A percentile compares a stretch with the other conserved stretches of the same genome.
Conservation (phyloP, 345 rosid species). For the Citrus maxima region DNA sequence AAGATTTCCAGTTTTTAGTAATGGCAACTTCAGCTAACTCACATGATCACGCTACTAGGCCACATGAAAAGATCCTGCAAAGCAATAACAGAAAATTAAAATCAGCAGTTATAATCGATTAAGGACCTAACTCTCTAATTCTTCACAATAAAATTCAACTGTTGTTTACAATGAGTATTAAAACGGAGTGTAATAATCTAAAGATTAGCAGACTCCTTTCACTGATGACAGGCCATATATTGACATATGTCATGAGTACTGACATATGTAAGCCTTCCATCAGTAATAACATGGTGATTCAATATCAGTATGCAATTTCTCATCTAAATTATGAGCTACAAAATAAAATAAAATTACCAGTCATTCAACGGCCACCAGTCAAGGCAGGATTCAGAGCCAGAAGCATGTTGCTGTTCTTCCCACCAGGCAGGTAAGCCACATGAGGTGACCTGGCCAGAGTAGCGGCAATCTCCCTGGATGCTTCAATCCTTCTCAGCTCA, state of each 20-base stretch:
- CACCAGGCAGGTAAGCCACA: constrained; percentile 87
- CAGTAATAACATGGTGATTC: neutral
- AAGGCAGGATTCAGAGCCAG: constrained; percentile 57
- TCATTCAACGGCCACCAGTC: constrained; percentile 33
- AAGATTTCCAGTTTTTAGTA: neutral
- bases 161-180: neutral
- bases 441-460: constrained; percentile 89
- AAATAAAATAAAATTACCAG: constrained; percentile 25
- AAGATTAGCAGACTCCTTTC: neutral
- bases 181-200: neutral
- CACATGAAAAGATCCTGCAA: constrained; percentile 5
- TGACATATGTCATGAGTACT: neutral
- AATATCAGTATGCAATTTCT: neutral
- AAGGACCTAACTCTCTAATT: neutral
- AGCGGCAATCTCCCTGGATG: constrained; percentile 85
- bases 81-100: neutral
- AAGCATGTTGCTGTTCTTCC: constrained; percentile 78
- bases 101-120: neutral
- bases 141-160: neutral
- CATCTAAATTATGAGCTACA: neutral
- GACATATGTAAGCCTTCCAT: neutral
- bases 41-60: neutral
- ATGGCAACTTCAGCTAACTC: neutral
- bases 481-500: constrained; percentile 97
- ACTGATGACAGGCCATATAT: neutral